Evolutionary conservation across 2,329 filamentous ascomycete species (phyloP), one percentile per base, ranked within the genome.

Genomic region (Aureobasidium subglaciale): DNA sequence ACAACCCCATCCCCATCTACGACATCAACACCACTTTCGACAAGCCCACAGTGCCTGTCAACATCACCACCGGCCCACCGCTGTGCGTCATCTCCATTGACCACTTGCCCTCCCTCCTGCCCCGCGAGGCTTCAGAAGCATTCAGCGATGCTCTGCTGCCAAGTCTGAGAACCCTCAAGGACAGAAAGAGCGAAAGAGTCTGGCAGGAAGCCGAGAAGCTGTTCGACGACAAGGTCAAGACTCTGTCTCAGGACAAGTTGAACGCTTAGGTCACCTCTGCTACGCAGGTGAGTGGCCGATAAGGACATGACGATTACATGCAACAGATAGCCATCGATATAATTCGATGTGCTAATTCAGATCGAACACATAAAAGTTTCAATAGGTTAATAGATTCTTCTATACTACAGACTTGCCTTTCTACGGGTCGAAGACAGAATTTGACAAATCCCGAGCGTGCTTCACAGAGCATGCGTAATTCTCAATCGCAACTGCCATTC

Each of bases 81-180:
- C 73, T 96, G 56, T 85, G 81, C 45, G 88, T 96, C 63, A 95
- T 96, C 71, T 87, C 84, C 69, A 93, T 95, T 65, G 88, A 95
- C 71, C 89, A 95, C 68, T 78, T 95, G 52, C 89, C 90, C 4
- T 87, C 84, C 53, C 80, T 96, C 62, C 78, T 97, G 34, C 88
- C 92, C 1, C 80, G 92, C 53, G 92, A 96, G 74, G 85, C 90
- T 24, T 90, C 84, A 40, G 90, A 96, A 73, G 85, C 85, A 18
- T 96, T 95, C 75, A 89, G 85, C 69, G 76, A 80, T 50, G 86
- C 87, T 45, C 76, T 96, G 61, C 75, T 95, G 65, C 89, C 90
- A 18, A 87, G 84, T 65, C 74, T 96, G 62, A 71, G 93, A 59
- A 79, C 84, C 59, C 78, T 96, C 59, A 89, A 93, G 70, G 82